Base-by-base conservation (phyloP, 1,284 basidiomycete genomes). In the Phellopilus nigrolimitatus region DNA sequence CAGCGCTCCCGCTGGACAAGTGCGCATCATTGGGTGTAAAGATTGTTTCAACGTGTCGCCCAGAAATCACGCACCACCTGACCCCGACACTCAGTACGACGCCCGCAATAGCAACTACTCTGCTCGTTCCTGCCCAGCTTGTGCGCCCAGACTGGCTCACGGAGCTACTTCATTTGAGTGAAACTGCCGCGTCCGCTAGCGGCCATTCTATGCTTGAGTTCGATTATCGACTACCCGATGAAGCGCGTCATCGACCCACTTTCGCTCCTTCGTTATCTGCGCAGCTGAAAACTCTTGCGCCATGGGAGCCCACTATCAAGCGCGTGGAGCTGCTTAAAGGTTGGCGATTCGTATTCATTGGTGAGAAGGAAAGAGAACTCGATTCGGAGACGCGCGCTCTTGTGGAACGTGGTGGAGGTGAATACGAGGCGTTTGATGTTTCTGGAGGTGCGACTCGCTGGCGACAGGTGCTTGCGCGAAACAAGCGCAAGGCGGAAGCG, bases 281-380 rank as follows among this genome's bases (percentile, higher is more conserved):
- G 0, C 57, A 68, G 1, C 68, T 82, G 34, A 80, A 80, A 61
- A 68, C 65, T 1, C 68, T 75, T 60, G 72, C 69, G 17, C 64
- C 76, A 2, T 88, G 85, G 86, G 76, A 81, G 53, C 78, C 79
- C 0, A 80, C 80, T 51, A 80, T 82, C 59, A 76, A 71, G 50
- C 72, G 85, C 10, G 55, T 75, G 8, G 69, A 71, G 40, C 68
- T 88, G 56, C 71, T 88, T 19, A 62, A 65, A 4, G 64, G 64
- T 0, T 73, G 71, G 55, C 70, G 79, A 7, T 83, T 87, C 57
- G 59, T 88, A 3, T 79, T 81, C 49, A 66, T 82, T 1, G 74
- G 74, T 1, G 81, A 82, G 56, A 75, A 72, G 46, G 70, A 70
- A 0, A 66, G 73, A n/a, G 73, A 78, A 42, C 60, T 72, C 0